These are phyloP conservation scores for Colletotrichum sp. DNA, from an alignment of 2,329 filamentous ascomycete genomes.

Conservation along the genomic window DNA sequence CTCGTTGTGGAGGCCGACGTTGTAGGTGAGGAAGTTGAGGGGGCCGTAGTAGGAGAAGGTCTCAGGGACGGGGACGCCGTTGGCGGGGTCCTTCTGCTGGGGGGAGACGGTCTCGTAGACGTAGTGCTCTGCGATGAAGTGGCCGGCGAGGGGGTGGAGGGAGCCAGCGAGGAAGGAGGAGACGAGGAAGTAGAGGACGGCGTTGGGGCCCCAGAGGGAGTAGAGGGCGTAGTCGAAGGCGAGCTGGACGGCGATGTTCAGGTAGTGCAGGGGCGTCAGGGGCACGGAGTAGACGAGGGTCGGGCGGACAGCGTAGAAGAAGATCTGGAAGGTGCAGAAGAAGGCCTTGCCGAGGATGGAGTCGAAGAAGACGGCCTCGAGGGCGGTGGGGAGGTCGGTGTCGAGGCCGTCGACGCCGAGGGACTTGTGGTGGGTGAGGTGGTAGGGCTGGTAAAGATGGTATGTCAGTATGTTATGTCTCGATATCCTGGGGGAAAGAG, in stretches of 20 bases:
- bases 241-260: slow-evolving; percentile 82
- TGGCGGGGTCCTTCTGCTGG: slow-evolving; percentile 60
- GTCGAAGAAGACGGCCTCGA: slow-evolving; percentile 93
- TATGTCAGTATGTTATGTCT: slow-evolving; percentile 24
- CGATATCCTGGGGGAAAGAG: background rate
- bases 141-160: slow-evolving; percentile 91
- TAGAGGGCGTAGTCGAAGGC: slow-evolving; percentile 77
- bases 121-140: slow-evolving; percentile 99
- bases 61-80: slow-evolving; percentile 77
- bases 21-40: slow-evolving; percentile 92
- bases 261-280: slow-evolving; percentile 81
- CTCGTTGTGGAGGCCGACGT: slow-evolving; percentile 97
- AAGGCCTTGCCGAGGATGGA: slow-evolving; percentile 96
- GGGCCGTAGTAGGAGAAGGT: slow-evolving; percentile 97
- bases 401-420: slow-evolving; percentile 95
- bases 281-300: slow-evolving; percentile 93
- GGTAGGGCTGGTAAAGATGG: slow-evolving; percentile 74
- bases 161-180: slow-evolving; percentile 94
- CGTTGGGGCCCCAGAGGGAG: slow-evolving; percentile 61
- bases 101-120: slow-evolving; percentile 72
- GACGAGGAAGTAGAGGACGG: slow-evolving; percentile 82
- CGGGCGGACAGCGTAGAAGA: slow-evolving; percentile 96
- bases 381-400: slow-evolving; percentile 89
- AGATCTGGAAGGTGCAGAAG: slow-evolving; percentile 98
- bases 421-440: slow-evolving; percentile 98